phyloP scores from a whole-genome alignment of 306 rosid genomes.

The Argentina anserina region DNA sequence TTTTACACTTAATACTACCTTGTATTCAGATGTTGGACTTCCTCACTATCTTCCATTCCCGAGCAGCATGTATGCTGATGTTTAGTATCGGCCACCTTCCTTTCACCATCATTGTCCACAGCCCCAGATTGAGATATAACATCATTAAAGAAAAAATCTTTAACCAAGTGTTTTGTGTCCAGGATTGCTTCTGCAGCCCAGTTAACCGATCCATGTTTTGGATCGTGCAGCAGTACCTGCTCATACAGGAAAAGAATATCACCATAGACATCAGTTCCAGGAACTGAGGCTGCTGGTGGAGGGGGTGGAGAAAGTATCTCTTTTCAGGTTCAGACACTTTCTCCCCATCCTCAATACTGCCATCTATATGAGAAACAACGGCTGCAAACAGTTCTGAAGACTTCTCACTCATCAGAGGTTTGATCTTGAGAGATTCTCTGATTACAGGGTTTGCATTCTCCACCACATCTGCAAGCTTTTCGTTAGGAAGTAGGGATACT shows the following conservation, averaged over 20 bases:
- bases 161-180: conserved; percentile 70
- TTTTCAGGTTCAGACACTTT: conserved; percentile 34
- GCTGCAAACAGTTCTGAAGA: conserved; percentile 46
- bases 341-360: conserved; percentile 43
- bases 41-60: no score
- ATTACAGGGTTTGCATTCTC: conserved; percentile 25
- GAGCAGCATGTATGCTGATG: no score
- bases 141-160: no score
- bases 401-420: conserved; percentile 50
- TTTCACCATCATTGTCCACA: no score
- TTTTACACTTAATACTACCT: no score
- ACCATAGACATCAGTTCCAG: conserved; percentile 58
- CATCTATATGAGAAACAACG: conserved; percentile 66
- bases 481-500: conserved; percentile 17
- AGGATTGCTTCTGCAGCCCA: conserved; percentile 57
- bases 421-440: no score
- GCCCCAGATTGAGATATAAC: no score
- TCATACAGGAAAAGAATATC: conserved; percentile 63
- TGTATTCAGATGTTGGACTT: no score
- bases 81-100: no score
- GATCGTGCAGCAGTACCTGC: conserved; percentile 57
- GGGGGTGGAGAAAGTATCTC: conserved; percentile 10
- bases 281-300: conserved; percentile 29
- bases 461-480: conserved; percentile 23
- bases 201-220: conserved; percentile 52